Evolutionary conservation across 108 stramenopile species (phyloP), one percentile per base, ranked within the genome.

Genomic region (Pseudonitzschia multiseries): DNA sequence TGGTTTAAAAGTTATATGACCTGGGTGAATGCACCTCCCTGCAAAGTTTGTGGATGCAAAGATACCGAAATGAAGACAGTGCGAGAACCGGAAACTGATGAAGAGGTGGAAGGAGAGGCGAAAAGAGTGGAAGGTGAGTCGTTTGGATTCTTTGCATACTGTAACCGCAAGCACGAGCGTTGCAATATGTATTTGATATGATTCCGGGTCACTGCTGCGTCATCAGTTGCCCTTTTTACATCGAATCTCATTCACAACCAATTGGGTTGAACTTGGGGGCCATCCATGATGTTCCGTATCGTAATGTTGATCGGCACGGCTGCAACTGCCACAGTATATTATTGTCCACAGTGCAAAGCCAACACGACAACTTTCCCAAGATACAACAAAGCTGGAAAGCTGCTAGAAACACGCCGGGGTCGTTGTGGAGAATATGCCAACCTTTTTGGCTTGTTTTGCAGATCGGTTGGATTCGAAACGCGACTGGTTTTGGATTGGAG

Each of bases 361-460:
- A 80, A 79, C 44, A 72, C 68, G 42, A 91, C 90, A 20, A 87
- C 91, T 36, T 99, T 98, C 75, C 97, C 99, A 28, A 83, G 99
- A 27, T 93, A 86, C 84, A 98, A 98, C 81, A 79, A 90, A 26
- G 88, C 93, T 15, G 71, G 80, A 12, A 88, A 84, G 65, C 84
- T 99, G 33, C 84, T 96, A 21, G 77, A 93, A 61, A 87, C 85
- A 43, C 84, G 93, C 18, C 70, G 75, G 57, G 95, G 97, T 20
- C 84, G 99, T 22, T 99, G 99, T 69, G 99, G 99, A 59, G 99
- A 99, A 83, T 99, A 86, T 65, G 96, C 99, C 67, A 99, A 99
- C 80, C 75, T 93, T 65, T 99, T 99, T 83, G 92, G 95, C 2
- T 73, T 94, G 40, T 82, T 87, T 73, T 92, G 90, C 67, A 82